Percentiles rank a stretch among this genome's conserved stretches.
These are phyloP conservation scores for Fusarium dimerum DNA, from an alignment of 2,329 filamentous ascomycete genomes.

Conservation along the genomic window DNA sequence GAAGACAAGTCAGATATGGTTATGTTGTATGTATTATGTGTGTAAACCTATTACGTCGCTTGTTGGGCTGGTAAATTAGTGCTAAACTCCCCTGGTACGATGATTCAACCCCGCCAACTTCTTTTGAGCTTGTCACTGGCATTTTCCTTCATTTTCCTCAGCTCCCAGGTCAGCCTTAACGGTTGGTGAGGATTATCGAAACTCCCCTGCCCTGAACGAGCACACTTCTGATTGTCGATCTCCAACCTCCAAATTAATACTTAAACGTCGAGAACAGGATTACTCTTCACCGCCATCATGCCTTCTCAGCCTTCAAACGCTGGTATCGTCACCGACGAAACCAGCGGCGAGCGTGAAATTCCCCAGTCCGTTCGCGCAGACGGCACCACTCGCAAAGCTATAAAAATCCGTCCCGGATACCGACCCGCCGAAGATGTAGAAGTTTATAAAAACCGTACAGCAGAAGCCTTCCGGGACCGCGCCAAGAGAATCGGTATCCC, in stretches of 20 bases:
- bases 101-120: too few relatives aligned
- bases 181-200: too few relatives aligned
- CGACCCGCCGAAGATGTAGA: slow-evolving; percentile 93
- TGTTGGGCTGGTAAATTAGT: too few relatives aligned
- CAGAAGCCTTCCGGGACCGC: slow-evolving; percentile 80
- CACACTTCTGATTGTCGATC: slow-evolving; percentile 68
- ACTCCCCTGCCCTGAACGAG: too few relatives aligned
- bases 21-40: too few relatives aligned
- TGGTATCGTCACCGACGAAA: slow-evolving; percentile 75
- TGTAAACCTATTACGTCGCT: too few relatives aligned
- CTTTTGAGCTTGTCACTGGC: too few relatives aligned
- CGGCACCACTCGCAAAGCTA: slow-evolving; percentile 89
- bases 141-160: too few relatives aligned
- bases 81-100: too few relatives aligned
- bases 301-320: slow-evolving; percentile 58
- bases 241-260: slow-evolving; percentile 28
- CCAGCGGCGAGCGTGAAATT: slow-evolving; percentile 82
- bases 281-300: slow-evolving; percentile 34
- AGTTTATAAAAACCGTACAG: slow-evolving; percentile 90
- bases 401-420: slow-evolving; percentile 91
- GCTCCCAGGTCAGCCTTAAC: too few relatives aligned
- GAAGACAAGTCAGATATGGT: too few relatives aligned
- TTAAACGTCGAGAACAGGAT: background rate
- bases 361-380: slow-evolving; percentile 85
- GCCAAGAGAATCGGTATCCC: slow-evolving; percentile 65